phyloP scores from a whole-genome alignment of 2,329 filamentous ascomycete genomes.

The Eutypella sp. region DNA sequence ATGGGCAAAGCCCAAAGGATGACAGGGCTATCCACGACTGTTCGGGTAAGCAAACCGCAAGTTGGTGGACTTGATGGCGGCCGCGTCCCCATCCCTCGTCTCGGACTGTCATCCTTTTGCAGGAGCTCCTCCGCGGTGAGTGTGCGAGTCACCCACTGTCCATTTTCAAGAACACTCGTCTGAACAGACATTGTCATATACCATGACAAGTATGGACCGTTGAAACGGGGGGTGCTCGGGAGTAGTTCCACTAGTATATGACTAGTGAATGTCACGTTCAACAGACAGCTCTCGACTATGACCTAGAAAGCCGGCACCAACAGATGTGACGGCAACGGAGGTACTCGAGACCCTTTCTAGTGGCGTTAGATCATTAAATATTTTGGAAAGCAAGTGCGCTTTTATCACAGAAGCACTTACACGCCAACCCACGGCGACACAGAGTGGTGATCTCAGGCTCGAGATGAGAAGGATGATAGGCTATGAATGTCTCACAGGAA shows the following conservation, averaged over 20 bases:
- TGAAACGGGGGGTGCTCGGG: not conserved
- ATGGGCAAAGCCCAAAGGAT: conserved; percentile 74
- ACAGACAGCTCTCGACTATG: not conserved
- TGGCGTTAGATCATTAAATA: no score
- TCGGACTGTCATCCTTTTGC: conserved; percentile 28
- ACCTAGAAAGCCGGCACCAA: not conserved
- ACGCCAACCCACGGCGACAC: not conserved
- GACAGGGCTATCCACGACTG: conserved; percentile 69
- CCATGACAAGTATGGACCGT: not conserved
- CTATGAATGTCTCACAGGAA: no score
- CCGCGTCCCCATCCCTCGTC: conserved; percentile 23
- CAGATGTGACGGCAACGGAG: not conserved
- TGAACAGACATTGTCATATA: conserved; percentile 43
- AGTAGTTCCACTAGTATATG: not conserved
- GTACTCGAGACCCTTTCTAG: no score
- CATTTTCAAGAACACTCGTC: conserved; percentile 48
- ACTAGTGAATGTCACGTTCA: not conserved
- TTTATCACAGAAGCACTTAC: not conserved
- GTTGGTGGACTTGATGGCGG: conserved; percentile 38
- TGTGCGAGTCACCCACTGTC: conserved; percentile 53
- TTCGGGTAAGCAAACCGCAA: conserved; percentile 73
- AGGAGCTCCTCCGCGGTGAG: conserved; percentile 34
- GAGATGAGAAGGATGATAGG: not conserved
- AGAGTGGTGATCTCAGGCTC: not conserved
- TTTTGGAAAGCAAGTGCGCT: no score